These are phyloP conservation scores for Suillus alpinus DNA, from an alignment of 768 basidiomycete genomes.

Conservation along the genomic window DNA sequence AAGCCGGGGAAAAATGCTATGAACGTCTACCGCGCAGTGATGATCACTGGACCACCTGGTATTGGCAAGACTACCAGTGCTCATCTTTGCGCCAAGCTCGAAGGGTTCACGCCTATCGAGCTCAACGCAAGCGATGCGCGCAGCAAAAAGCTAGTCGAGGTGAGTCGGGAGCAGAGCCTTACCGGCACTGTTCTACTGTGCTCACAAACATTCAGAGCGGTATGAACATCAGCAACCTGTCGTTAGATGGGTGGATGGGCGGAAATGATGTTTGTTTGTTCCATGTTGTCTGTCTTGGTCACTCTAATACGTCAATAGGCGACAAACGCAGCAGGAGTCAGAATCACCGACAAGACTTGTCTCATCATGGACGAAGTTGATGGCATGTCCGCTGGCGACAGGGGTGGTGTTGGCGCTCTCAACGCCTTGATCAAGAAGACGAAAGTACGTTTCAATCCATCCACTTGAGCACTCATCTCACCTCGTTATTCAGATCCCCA, in stretches of 20 bases:
- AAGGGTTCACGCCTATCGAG: conserved; percentile 90
- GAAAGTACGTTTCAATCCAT: conserved; percentile 46
- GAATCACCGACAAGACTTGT: conserved; percentile 76
- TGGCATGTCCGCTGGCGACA: conserved; percentile 97
- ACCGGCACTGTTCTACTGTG: background rate
- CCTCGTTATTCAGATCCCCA: conserved; percentile 64
- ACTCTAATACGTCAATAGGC: conserved; percentile 28
- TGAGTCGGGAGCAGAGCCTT: conserved; percentile 28
- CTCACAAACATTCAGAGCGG: conserved; percentile 51
- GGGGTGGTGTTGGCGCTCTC: conserved; percentile 93
- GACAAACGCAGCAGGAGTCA: conserved; percentile 67
- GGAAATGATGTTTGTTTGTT: conserved; percentile 45
- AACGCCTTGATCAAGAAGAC: conserved; percentile 92
- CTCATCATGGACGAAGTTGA: conserved; percentile 99
- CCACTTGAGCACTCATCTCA: background rate
- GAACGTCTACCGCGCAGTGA: conserved; percentile 81
- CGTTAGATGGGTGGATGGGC: conserved; percentile 81
- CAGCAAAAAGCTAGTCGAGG: conserved; percentile 97
- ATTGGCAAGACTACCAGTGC: conserved; percentile 98
- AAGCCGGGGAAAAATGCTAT: conserved; percentile 91
- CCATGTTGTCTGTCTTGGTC: background rate
- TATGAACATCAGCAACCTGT: conserved; percentile 87
- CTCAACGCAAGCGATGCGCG: conserved; percentile 94
- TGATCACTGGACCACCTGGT: conserved; percentile 93
- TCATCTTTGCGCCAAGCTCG: conserved; percentile 87